These are phyloP conservation scores for Trametes sp. DNA, from an alignment of 1,284 basidiomycete genomes.

Conservation along the genomic window DNA sequence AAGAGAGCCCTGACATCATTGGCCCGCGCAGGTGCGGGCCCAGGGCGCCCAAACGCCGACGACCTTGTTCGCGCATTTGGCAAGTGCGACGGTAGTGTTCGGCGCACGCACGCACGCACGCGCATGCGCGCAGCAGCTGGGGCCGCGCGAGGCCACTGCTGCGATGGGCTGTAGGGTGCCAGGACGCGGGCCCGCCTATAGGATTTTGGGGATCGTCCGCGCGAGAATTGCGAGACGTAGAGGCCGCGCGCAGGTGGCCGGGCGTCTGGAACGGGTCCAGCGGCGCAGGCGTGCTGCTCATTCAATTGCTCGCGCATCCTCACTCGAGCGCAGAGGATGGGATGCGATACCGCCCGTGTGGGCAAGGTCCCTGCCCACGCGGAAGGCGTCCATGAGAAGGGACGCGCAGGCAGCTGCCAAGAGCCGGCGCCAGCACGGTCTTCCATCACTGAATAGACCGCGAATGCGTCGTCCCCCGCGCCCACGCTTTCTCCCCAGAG, in stretches of 20 bases:
- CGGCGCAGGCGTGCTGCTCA: neutral
- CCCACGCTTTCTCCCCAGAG: neutral
- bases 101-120: neutral
- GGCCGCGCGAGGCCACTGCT: neutral
- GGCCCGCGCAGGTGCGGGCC: neutral
- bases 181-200: too few relatives aligned
- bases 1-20: conserved; percentile 3
- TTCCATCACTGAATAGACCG: conserved; percentile 13
- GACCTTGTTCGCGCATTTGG: neutral
- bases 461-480: neutral
- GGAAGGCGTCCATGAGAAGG: conserved; percentile 16
- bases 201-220: too few relatives aligned
- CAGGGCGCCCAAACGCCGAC: conserved; percentile 2
- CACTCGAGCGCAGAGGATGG: neutral
- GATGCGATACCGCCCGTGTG: neutral
- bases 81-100: conserved; percentile 8
- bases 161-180: too few relatives aligned
- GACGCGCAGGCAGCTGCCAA: conserved; percentile 17
- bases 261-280: neutral
- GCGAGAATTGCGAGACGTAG: too few relatives aligned
- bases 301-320: neutral
- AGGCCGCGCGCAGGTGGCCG: too few relatives aligned
- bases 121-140: neutral
- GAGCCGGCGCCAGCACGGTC: conserved; percentile 4
- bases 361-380: conserved; percentile 1